Evolutionary conservation across 352 stramenopile species (phyloP).

Genomic region (Vaucheria bursata): DNA sequence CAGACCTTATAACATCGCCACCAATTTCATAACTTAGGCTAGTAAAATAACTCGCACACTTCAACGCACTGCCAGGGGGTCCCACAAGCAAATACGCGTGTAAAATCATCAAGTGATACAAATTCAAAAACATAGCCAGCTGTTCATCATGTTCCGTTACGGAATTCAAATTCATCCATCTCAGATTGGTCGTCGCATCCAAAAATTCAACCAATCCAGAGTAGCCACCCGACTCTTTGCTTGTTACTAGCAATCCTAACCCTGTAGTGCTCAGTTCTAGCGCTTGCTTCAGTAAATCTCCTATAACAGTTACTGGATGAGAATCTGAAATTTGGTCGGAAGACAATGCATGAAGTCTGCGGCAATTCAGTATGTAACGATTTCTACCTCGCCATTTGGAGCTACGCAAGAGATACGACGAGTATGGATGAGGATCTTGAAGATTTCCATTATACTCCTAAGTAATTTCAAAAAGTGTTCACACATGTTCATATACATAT

Average conservation of each 20-base stretch:
- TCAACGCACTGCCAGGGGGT: constrained; percentile 26
- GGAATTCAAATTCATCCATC: neutral
- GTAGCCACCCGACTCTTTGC: neutral
- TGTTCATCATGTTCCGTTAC: constrained; percentile 9
- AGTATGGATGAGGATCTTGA: constrained; percentile 9
- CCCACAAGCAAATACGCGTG: constrained; percentile 46
- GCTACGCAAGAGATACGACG: constrained; percentile 22
- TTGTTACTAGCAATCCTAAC: too few species aligned
- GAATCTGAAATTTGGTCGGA: neutral
- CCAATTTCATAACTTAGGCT: constrained; percentile 36
- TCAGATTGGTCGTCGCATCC: neutral
- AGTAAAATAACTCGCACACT: constrained; percentile 38
- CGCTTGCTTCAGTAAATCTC: constrained; percentile 8
- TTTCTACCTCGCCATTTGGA: constrained; percentile 22
- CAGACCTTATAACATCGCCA: constrained; percentile 22
- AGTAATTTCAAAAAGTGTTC: too few species aligned
- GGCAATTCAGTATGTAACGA: constrained; percentile 31
- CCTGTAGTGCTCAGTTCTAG: neutral
- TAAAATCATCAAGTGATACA: constrained; percentile 49
- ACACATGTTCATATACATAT: too few species aligned
- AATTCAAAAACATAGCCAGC: constrained; percentile 45
- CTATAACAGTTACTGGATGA: constrained; percentile 10
- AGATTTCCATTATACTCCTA: too few species aligned
- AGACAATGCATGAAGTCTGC: neutral
- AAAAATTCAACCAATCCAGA: neutral